Base-by-base conservation (phyloP, 2,329 filamentous ascomycete genomes). In the Aspergillus nomiae region DNA sequence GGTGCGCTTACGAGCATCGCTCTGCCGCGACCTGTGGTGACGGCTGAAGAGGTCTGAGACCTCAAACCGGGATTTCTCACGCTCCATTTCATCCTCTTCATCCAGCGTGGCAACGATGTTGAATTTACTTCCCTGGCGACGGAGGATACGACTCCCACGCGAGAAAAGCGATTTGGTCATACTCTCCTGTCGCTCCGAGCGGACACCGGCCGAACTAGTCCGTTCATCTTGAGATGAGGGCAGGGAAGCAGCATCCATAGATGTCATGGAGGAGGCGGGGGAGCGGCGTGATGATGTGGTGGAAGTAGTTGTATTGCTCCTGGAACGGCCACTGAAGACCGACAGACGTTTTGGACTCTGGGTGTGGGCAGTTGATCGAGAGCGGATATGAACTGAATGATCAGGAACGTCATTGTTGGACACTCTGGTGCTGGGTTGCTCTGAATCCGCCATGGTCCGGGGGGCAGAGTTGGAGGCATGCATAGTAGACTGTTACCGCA, bases 221-320 rank as follows among this genome's bases (percentile, higher is more conserved):
- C 76, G 74, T 43, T 76, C 77, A 28, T 79, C 76, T 30, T 74
- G 72, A 21, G 71, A 69, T 11, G 70, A 72, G 24, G 71, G 71
- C 50, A 70, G 60, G 1, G 74, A 71, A 36, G 72, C 67, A 30
- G 66, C 67, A 55, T 78, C 77, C 41, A 67, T 68, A 28, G 76
- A 79, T 43, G 75, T 75, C 76, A 78, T 76, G 24, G 78, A 78
- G 21, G 79, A 80, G 46, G 77, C 78, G n/a, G 82, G 80, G 19
- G 82, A 83, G 50, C 76, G 80, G 63, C 73, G 75, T 21, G 76
- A 77, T 24, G 83, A 82, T 48, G 82, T 65, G 67, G 78, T 81
- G 1, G 85, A 84, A 11, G 84, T 87, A 64, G 81, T 83, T 28
- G 82, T 83, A 46, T 80, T 80, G 65, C 77, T 80, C 63, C 78